Evolutionary conservation across 1,284 basidiomycete species (phyloP), one percentile per base, ranked within the genome.

Genomic region (Moesziomyces aphidis): DNA sequence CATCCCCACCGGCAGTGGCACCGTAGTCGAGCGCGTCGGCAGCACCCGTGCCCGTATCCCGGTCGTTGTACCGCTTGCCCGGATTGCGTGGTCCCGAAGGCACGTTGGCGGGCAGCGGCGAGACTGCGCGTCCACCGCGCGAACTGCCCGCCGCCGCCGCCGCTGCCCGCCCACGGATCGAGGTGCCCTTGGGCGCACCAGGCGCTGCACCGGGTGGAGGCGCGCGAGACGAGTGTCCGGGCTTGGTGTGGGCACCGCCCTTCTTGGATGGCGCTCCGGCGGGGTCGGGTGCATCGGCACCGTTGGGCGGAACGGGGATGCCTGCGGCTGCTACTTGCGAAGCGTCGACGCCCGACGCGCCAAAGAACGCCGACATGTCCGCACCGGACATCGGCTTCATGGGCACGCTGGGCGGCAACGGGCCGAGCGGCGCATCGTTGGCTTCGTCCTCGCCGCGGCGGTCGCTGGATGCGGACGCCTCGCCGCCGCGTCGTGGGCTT

Each of bases 21-120:
- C 82, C 82, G 50, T 84, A 84, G 61, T 84, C 81, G 44, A 84
- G 77, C 21, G 65, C 53, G 26, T 82, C 82, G 15, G 65, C 76
- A 1, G 65, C 69, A n/a, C 80, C 80, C 7, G 67, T 51, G 6
- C 75, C 77, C 11, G 66, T 77, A 24, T 83, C 82, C 10, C 82
- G 75, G 50, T 83, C 82, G 39, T 77, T 83, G 68, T 83, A 83
- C 31, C 80, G 50, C 60, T 71, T 71, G 22, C 73, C 78, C 2
- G 71, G 75, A 44, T 77, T 77, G 47, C 71, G 71, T 1, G 79
- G 79, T 2, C 79, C 79, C 2, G 71, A 73, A 7, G 77, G 76
- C 1, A 77, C 76, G 24, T 80, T 78, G 19, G 70, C 53, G 5
- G 79, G 74, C 1, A 77, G 69, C 0, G 70, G 70, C 15, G 70